These are phyloP conservation scores for Aspergillus sp. DNA, from an alignment of 2,329 filamentous ascomycete species.

Conservation along the genomic window DNA sequence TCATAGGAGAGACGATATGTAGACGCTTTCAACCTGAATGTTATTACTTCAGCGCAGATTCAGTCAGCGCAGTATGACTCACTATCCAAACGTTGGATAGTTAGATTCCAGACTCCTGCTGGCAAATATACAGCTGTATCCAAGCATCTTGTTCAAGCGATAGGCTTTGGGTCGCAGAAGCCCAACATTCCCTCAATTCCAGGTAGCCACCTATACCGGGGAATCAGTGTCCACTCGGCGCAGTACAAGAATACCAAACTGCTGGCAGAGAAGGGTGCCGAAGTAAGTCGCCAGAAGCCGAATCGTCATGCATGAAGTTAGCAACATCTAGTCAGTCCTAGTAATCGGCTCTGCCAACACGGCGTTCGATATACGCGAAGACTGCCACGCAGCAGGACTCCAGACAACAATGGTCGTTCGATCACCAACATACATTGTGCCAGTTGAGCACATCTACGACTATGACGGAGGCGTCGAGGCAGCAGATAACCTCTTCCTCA, in stretches of 20 bases:
- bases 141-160: conserved; percentile 15
- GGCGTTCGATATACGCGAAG: conserved; percentile 43
- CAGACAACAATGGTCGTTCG: conserved; percentile 44
- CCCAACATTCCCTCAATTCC: conserved; percentile 9
- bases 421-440: conserved; percentile 31
- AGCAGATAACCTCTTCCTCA: conserved; percentile 6
- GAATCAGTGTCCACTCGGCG: conserved; percentile 10
- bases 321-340: conserved; percentile 29
- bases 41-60: conserved; percentile 24
- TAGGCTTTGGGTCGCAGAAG: conserved; percentile 12
- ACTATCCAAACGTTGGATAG: conserved; percentile 17
- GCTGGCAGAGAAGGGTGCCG: conserved; percentile 7
- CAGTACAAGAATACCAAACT: conserved; percentile 7
- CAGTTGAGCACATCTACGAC: conserved; percentile 16
- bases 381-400: conserved; percentile 40
- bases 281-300: conserved; percentile 3
- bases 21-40: conserved; percentile 26
- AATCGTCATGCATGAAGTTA: background rate
- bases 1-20: conserved; percentile 18
- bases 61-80: conserved; percentile 19
- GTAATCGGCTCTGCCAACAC: conserved; percentile 47
- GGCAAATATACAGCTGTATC: conserved; percentile 5
- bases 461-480: conserved; percentile 22
- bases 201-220: conserved; percentile 7
- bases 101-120: conserved; percentile 14